These are phyloP conservation scores for Hypholoma sublateritium DNA, from an alignment of 768 basidiomycete species.

Conservation along the genomic window DNA sequence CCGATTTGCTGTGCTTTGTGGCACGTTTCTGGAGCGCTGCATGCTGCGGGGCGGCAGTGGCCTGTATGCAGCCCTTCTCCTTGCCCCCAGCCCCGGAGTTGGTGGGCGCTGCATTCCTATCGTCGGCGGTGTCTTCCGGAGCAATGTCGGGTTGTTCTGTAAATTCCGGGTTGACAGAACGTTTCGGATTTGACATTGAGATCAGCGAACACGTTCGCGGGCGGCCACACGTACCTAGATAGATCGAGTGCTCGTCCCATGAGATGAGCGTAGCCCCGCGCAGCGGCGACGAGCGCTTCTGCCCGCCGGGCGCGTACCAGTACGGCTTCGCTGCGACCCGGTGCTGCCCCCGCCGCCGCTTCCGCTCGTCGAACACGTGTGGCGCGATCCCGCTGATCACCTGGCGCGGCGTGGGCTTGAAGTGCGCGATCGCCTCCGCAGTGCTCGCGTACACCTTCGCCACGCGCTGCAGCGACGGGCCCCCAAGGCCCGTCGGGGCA, in stretches of 20 bases:
- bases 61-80: background rate
- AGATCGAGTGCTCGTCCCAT: constrained; percentile 32
- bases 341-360: constrained; percentile 22
- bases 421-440: constrained; percentile 36
- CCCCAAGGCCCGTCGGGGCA: background rate
- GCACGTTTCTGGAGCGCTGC: constrained; percentile 8
- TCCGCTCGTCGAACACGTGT: constrained; percentile 42
- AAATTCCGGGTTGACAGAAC: background rate
- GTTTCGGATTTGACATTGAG: background rate
- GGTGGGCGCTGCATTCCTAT: constrained; percentile 1
- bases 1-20: constrained; percentile 15
- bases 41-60: constrained; percentile 1
- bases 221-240: constrained; percentile 23
- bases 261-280: constrained; percentile 32
- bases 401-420: constrained; percentile 40
- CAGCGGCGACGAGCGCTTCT: constrained; percentile 30
- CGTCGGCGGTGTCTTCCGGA: constrained; percentile 1
- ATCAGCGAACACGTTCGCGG: background rate
- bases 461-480: background rate
- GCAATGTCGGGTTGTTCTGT: constrained; percentile 10
- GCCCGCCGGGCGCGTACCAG: constrained; percentile 17
- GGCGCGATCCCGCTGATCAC: constrained; percentile 46
- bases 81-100: background rate
- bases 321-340: constrained; percentile 18
- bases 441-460: constrained; percentile 15